Evolutionary conservation across 345 rosid genomes (phyloP).

Genomic region (Combretum micranthum): DNA sequence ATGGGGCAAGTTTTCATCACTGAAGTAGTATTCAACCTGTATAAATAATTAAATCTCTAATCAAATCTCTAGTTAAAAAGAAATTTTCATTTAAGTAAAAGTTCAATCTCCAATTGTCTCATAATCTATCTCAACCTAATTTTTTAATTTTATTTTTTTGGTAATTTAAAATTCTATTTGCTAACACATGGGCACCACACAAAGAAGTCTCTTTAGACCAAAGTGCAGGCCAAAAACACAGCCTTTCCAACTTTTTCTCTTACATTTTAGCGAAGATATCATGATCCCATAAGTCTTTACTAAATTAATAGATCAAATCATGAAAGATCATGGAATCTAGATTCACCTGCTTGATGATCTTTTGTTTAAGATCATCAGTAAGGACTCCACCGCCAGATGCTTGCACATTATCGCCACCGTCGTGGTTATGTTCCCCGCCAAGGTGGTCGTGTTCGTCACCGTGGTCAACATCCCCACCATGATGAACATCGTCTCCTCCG

Average conservation of each 20-base stretch:
- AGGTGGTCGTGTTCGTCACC: neutral
- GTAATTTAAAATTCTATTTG: too few species aligned
- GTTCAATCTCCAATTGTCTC: neutral
- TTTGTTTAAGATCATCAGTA: conserved; percentile 46
- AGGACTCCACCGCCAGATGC: conserved; percentile 14
- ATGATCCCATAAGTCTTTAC: neutral
- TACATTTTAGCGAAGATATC: too few species aligned
- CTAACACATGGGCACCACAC: too few species aligned
- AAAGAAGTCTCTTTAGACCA: too few species aligned
- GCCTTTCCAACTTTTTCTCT: too few species aligned
- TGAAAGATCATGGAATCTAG: neutral
- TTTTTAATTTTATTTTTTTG: too few species aligned
- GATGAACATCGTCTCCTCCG: conserved; percentile 9
- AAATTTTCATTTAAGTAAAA: neutral
- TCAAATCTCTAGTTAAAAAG: too few species aligned
- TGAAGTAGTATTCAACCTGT: conserved; percentile 89
- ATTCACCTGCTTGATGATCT: conserved; percentile 64
- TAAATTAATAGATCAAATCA: neutral
- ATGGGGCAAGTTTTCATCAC: conserved; percentile 78
- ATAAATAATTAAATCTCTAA: conserved; percentile 7
- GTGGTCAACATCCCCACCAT: conserved; percentile 13
- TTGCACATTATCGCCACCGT: conserved; percentile 16
- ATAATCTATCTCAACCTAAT: neutral
- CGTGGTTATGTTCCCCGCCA: conserved; percentile 13
- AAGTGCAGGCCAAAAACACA: too few species aligned